Evolutionary conservation across 202 grass and related monocot species (phyloP), one percentile per base, ranked within the genome.

Genomic region (Alloteropsis angusta): DNA sequence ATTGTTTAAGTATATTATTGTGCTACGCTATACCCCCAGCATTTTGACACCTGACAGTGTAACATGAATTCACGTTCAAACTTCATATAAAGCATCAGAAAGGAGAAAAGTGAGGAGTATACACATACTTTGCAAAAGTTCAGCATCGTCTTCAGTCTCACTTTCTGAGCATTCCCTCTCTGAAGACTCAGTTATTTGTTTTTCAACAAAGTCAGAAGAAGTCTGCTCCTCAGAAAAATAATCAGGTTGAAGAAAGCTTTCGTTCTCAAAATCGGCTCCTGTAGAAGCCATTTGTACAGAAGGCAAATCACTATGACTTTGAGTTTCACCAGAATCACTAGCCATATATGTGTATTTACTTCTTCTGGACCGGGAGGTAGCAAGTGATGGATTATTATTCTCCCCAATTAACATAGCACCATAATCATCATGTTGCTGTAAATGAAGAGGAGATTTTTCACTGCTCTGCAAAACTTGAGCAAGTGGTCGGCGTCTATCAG

Each of bases 251-350:
- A 87, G 60, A 85, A 85, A 89, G 84, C 87, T 85, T 73, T 93
- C 85, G 38, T 86, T 87, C 65, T 76, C 89, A 80, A 93, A 83
- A 76, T 86, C 83, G 44, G 74, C 82, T 88, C 65, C 61, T 54
- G 80, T 65, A 71, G 77, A 74, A 68, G 68, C 56, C 59, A 78
- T 60, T 81, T 90, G 87, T 67, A 73, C 54, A 30, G 68, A 87
- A 83, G 80, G 83, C 79, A 90, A 71, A 72, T 88, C 82, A 56
- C 78, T 84, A 58, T 80, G 82, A 65, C 76, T 87, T 52, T 78
- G 81, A 84, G 87, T 85, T 88, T 92, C 89, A 81, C 89, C 84
- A 46, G 81, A 99, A 89, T 91, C 91, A 80, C 83, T 79, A 83
- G 89, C 89, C 53, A 89, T 65, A 74, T 90, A 94, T 62, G 77